Base-by-base conservation (phyloP, 2,329 filamentous ascomycete genomes). In the Coleophoma crateriformis region DNA sequence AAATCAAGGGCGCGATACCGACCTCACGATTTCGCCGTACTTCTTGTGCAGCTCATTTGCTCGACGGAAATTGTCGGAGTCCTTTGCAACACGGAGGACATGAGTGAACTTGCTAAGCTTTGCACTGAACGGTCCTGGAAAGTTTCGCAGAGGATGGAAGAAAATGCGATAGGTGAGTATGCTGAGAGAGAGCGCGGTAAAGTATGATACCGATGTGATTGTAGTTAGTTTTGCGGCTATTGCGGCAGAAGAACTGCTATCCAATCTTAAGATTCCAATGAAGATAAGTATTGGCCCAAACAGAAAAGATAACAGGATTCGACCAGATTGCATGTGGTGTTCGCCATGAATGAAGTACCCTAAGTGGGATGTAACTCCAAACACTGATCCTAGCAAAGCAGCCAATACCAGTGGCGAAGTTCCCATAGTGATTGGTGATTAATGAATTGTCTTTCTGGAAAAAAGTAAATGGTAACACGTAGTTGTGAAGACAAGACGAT, bases 81-180 rank as follows among this genome's bases (percentile, higher is more conserved):
- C 48, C 8, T 38, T 43, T 8, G 20, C 20, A 4, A 58, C 20
- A 14, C 53, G 43, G 1, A 44, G 38, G 0, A 53, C 34, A 40
- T 58, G 59, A 49, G 45, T 55, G 13, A 63, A 47, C 14, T 61
- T 62, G 0, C 52, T 50, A 1, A 62, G 34, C 19, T 53, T 57
- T 6, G 56, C 55, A 4, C 42, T 22, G 3, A 55, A 50, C 1
- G 62, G 62, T 3, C 61, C 62, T 8, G 62, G 59, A 22, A 64
- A 65, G 11, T 45, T 45, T 13, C 47, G 60, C 45, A 68, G 58
- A 35, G 42, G 63, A 59, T 46, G 61, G 63, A 61, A 71, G 69
- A 81, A 72, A 0, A 76, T 73, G 5, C 82, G 59, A 56, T 82
- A 79, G 46, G 75, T 71, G 22, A 81, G 65, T 64, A 82, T 74